Conservation (phyloP, 345 rosid genomes). For the Melastoma malabathricum region DNA sequence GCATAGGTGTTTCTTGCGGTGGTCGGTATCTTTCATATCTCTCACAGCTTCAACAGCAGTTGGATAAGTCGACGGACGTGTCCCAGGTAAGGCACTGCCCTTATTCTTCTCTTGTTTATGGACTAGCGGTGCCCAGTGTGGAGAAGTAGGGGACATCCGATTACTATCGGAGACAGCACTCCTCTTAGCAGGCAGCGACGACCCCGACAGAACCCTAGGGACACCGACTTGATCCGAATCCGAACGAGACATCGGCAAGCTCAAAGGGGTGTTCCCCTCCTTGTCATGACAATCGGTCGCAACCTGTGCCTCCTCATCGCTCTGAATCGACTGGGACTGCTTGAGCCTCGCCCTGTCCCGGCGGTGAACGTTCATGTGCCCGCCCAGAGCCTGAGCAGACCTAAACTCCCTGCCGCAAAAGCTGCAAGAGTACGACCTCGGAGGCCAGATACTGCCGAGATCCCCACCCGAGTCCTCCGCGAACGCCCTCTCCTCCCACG, state of each 20-base stretch:
- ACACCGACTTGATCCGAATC: no score
- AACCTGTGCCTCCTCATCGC: neutral
- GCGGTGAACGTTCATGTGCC: conserved; percentile 72
- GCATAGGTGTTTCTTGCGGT: neutral
- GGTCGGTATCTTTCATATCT: neutral
- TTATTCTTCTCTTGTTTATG: no score
- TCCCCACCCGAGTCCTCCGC: conserved; percentile 45
- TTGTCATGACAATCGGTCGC: conserved; percentile 1
- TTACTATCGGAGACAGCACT: no score
- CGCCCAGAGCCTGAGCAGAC: conserved; percentile 76
- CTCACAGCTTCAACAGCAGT: no score
- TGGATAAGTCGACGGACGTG: no score
- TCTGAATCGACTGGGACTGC: conserved; percentile 17
- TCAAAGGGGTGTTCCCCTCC: neutral
- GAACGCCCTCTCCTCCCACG: conserved; percentile 52
- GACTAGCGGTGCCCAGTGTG: no score
- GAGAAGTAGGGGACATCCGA: no score
- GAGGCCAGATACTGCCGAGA: conserved; percentile 52
- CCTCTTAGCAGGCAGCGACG: no score
- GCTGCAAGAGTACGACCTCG: conserved; percentile 47
- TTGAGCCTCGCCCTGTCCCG: conserved; percentile 60
- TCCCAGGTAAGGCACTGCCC: no score
- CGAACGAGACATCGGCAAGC: no score
- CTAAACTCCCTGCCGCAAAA: conserved; percentile 54
- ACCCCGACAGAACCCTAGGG: no score